Evolutionary conservation across 805 yeast species (phyloP).

Genomic region (Wickerhamomyces bovis): DNA sequence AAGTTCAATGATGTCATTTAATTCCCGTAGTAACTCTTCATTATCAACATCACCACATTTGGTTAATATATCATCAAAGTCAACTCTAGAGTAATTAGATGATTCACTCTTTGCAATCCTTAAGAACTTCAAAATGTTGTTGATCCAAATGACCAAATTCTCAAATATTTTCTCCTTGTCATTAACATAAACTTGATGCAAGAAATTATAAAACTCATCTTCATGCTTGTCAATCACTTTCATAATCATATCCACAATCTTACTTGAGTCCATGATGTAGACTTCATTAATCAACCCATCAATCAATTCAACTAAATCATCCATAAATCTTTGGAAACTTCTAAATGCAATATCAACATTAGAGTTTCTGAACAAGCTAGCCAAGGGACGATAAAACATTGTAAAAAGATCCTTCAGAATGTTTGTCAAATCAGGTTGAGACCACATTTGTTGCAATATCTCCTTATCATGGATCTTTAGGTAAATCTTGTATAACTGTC

Average conservation of each 20-base stretch:
- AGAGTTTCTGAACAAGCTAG: conserved; percentile 60
- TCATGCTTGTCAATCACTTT: conserved; percentile 66
- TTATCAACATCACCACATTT: conserved; percentile 20
- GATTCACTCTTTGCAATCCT: conserved; percentile 47
- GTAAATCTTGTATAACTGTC: conserved; percentile 55
- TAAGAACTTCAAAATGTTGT: conserved; percentile 55
- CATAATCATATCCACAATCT: conserved; percentile 63
- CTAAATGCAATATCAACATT: conserved; percentile 59
- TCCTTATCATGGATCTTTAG: conserved; percentile 73
- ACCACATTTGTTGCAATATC: conserved; percentile 71
- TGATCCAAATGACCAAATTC: conserved; percentile 68
- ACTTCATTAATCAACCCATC: conserved; percentile 44
- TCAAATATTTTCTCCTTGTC: conserved; percentile 71
- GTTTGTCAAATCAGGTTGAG: conserved; percentile 74
- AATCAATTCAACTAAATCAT: conserved; percentile 55
- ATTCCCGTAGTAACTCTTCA: conserved; percentile 29
- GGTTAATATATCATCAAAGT: conserved; percentile 34
- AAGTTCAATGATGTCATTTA: conserved; percentile 32
- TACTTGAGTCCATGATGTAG: conserved; percentile 45
- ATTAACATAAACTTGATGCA: conserved; percentile 75
- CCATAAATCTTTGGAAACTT: conserved; percentile 58
- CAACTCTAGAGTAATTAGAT: conserved; percentile 33
- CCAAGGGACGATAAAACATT: conserved; percentile 69
- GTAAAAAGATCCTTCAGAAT: conserved; percentile 69
- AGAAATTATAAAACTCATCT: conserved; percentile 62